phyloP scores from a whole-genome alignment of 768 basidiomycete genomes.

The Myochromella boudieri region DNA sequence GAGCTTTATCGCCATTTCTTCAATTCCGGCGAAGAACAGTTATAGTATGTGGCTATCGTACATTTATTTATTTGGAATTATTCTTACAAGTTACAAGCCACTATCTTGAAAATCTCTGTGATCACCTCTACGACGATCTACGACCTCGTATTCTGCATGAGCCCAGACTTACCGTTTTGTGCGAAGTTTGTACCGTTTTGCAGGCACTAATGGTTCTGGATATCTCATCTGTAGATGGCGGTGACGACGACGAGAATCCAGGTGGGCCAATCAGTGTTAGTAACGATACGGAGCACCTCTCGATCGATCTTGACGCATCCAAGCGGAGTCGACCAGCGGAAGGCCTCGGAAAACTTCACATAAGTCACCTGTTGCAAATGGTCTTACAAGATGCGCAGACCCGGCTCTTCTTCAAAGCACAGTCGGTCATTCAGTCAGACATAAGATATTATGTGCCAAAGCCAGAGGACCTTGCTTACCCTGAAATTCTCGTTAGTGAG shows the following conservation, averaged over 20 bases:
- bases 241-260: constrained; percentile 18
- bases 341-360: constrained; percentile 66
- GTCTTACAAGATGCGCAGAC: constrained; percentile 97
- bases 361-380: constrained; percentile 81
- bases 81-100: constrained; percentile 44
- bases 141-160: constrained; percentile 96
- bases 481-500: constrained; percentile 75
- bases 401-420: constrained; percentile 92
- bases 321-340: constrained; percentile 17
- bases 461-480: constrained; percentile 82
- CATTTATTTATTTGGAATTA: background rate
- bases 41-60: constrained; percentile 37
- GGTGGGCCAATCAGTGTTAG: background rate
- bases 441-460: constrained; percentile 82
- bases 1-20: constrained; percentile 85
- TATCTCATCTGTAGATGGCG: constrained; percentile 37
- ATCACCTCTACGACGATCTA: constrained; percentile 93
- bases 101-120: constrained; percentile 90
- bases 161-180: constrained; percentile 80
- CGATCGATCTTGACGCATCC: constrained; percentile 35
- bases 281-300: constrained; percentile 31
- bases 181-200: constrained; percentile 94
- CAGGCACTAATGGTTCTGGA: constrained; percentile 96
- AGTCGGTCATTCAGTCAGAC: constrained; percentile 86
- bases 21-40: constrained; percentile 70